These are phyloP conservation scores for Apiospora phragmitis DNA, from an alignment of 2,329 filamentous ascomycete genomes.

Conservation along the genomic window DNA sequence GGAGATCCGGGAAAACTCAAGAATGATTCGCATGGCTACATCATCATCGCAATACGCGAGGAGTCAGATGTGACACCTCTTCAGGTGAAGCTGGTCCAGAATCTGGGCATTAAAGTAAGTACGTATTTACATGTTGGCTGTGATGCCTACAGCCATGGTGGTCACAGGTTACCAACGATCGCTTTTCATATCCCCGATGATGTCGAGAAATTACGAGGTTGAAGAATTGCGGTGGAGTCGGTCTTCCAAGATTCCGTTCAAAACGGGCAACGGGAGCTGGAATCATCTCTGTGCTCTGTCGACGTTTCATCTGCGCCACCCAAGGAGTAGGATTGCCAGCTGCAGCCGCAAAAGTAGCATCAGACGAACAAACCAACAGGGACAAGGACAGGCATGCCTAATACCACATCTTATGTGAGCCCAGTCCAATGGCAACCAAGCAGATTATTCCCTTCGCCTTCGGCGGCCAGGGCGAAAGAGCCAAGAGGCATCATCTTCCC, in stretches of 20 bases:
- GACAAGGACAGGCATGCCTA: background rate
- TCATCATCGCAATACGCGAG: background rate
- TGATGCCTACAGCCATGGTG: background rate
- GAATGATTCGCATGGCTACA: constrained; percentile 6
- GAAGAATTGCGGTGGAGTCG: background rate
- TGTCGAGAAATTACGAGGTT: background rate
- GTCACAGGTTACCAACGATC: background rate
- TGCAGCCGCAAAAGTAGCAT: background rate
- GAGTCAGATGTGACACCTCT: background rate
- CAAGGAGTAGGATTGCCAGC: background rate
- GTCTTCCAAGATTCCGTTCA: background rate
- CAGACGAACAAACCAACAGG: background rate
- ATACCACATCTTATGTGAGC: background rate
- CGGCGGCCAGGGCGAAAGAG: background rate
- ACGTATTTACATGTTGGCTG: background rate
- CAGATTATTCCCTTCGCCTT: background rate
- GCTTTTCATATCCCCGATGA: background rate
- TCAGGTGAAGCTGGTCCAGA: background rate
- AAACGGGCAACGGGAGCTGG: background rate
- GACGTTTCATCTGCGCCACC: constrained; percentile 3
- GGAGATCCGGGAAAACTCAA: background rate
- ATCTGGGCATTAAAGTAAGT: background rate
- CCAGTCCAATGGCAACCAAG: constrained; percentile 1
- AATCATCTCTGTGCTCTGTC: background rate
- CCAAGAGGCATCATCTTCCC: background rate